Conservation (phyloP, 192 early-diverging fungal genomes). For the Phycomyces blakesleeanus region DNA sequence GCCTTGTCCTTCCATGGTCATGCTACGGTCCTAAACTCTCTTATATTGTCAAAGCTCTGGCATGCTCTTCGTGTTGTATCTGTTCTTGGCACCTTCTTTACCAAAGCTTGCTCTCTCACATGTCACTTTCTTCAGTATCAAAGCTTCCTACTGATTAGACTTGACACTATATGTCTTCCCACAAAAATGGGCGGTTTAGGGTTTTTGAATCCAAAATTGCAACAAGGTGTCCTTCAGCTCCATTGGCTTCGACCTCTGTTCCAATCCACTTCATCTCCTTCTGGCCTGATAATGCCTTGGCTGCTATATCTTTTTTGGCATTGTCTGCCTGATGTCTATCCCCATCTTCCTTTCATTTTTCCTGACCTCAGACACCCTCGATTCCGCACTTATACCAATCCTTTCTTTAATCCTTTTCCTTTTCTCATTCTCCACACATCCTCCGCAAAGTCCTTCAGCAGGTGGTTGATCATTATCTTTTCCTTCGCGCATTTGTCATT, state of each 20-base stretch:
- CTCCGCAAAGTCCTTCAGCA: not conserved
- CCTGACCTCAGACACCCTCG: not conserved
- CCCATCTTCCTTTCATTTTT: not conserved
- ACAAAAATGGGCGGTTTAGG: not conserved
- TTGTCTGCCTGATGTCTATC: not conserved
- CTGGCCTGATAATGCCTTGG: not conserved
- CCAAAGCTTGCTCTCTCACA: not conserved
- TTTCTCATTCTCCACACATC: not conserved
- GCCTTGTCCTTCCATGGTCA: conserved; percentile 11
- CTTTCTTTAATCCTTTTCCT: not conserved
- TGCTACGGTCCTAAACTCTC: conserved; percentile 1
- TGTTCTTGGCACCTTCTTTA: not conserved
- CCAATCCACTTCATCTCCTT: not conserved
- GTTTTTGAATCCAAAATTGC: not conserved
- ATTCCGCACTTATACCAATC: not conserved
- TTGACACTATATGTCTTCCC: not conserved
- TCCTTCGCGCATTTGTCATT: not conserved
- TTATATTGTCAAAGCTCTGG: conserved; percentile 18
- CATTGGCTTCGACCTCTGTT: not conserved
- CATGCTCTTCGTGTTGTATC: conserved; percentile 5
- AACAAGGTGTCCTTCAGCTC: not conserved
- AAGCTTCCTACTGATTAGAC: not conserved
- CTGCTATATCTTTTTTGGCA: not conserved
- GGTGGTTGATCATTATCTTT: not conserved
- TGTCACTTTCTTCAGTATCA: not conserved